A percentile compares a stretch with the other conserved stretches of the same genome.
Conservation (phyloP, 106 monocot genomes). For the Dendrobium huoshanense region DNA sequence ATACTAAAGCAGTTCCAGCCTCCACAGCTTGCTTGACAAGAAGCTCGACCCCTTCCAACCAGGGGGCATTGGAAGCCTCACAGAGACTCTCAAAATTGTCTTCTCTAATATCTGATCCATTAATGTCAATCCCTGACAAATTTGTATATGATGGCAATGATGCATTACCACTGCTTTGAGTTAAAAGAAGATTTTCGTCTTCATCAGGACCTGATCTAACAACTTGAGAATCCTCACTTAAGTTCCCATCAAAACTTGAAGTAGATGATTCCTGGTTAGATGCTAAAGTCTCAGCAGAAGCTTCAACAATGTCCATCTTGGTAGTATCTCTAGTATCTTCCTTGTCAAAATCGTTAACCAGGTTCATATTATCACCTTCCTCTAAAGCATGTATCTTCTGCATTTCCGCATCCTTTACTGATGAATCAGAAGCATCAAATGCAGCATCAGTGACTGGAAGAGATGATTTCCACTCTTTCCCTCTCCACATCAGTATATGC, state of each 20-base stretch:
- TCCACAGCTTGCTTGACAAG: conserved; percentile 71
- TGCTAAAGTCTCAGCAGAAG: neutral
- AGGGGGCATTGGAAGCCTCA: conserved; percentile 3
- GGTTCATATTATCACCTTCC: conserved; percentile 1
- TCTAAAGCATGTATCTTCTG: neutral
- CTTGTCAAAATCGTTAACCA: neutral
- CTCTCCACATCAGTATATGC: conserved; percentile 98
- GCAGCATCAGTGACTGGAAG: conserved; percentile 22
- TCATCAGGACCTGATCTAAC: neutral
- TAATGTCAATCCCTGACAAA: neutral
- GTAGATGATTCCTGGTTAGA: conserved; percentile 1
- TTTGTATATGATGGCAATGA: neutral
- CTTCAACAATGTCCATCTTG: conserved; percentile 1
- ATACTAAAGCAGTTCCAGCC: conserved; percentile 51
- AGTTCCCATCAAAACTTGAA: neutral
- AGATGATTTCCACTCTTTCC: conserved; percentile 81
- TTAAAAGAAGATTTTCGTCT: neutral
- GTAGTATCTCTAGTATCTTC: conserved; percentile 1
- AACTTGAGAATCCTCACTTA: neutral
- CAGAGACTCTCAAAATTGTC: neutral
- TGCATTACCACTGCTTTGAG: neutral
- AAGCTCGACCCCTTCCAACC: conserved; percentile 46
- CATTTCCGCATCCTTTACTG: neutral
- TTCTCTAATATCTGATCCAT: neutral
- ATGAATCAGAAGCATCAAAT: conserved; percentile 14